phyloP scores from a whole-genome alignment of 2,329 filamentous ascomycete species.

The Cytospora leucostoma region DNA sequence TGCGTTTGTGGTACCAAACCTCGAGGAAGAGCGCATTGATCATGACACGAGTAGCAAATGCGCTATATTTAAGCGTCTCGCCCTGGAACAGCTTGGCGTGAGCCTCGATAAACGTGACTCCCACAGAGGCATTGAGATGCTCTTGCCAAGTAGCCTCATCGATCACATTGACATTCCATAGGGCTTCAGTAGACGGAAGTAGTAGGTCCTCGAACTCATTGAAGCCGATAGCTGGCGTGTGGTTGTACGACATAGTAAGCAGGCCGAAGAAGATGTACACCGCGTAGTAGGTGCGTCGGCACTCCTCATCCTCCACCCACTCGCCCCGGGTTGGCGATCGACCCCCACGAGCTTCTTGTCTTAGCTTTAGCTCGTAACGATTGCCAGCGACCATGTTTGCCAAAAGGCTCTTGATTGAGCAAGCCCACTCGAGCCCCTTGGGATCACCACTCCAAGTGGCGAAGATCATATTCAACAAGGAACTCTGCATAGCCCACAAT shows the following conservation, averaged over 20 bases:
- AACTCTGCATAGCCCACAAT: slow-evolving; percentile 97
- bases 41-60: slow-evolving; percentile 96
- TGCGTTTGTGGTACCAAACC: slow-evolving; percentile 98
- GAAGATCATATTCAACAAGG: slow-evolving; percentile 96
- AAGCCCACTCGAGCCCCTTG: slow-evolving; percentile 97
- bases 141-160: slow-evolving; percentile 87
- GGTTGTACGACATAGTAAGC: slow-evolving; percentile 93
- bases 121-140: slow-evolving; percentile 67
- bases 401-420: slow-evolving; percentile 95
- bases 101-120: slow-evolving; percentile 87
- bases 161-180: slow-evolving; percentile 83
- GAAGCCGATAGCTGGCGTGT: slow-evolving; percentile 96
- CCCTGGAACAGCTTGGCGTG: slow-evolving; percentile 96
- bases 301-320: slow-evolving; percentile 97
- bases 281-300: slow-evolving; percentile 93
- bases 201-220: slow-evolving; percentile 95
- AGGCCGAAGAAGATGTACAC: slow-evolving; percentile 99
- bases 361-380: slow-evolving; percentile 91
- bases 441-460: slow-evolving; percentile 98
- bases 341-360: slow-evolving; percentile 81
- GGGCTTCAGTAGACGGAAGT: slow-evolving; percentile 86
- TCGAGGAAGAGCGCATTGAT: slow-evolving; percentile 98
- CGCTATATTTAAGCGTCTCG: slow-evolving; percentile 86
- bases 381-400: slow-evolving; percentile 99
- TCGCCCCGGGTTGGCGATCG: slow-evolving; percentile 76